Percentiles rank a stretch among this genome's conserved stretches.
Evolutionary conservation across 768 basidiomycete species (phyloP).

Genomic region (Butyriboletus loyo): DNA sequence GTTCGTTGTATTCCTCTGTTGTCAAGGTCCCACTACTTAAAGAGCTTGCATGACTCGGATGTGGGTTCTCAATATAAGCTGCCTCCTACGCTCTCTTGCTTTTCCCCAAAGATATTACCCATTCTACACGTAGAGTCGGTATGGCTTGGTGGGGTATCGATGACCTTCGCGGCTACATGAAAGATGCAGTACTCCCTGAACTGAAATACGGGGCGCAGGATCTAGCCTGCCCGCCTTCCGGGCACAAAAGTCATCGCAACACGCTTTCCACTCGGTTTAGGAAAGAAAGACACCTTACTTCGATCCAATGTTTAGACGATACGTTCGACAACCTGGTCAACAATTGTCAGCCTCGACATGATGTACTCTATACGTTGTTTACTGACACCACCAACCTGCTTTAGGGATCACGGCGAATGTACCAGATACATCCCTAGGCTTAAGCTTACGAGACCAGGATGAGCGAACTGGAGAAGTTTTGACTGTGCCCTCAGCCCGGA

Average conservation of each 20-base stretch:
- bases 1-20: conserved; percentile 16
- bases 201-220: conserved; percentile 27
- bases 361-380: neutral
- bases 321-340: conserved; percentile 28
- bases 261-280: conserved; percentile 33
- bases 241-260: conserved; percentile 36
- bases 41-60: conserved; percentile 6
- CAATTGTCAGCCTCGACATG: conserved; percentile 23
- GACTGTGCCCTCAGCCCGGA: conserved; percentile 32
- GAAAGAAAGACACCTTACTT: conserved; percentile 31
- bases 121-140: neutral
- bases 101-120: neutral
- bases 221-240: conserved; percentile 18
- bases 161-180: conserved; percentile 34
- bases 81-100: neutral
- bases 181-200: conserved; percentile 32
- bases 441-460: conserved; percentile 24
- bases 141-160: conserved; percentile 33
- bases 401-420: conserved; percentile 29
- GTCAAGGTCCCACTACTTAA: conserved; percentile 23
- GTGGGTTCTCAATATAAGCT: neutral
- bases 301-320: conserved; percentile 27
- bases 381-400: neutral
- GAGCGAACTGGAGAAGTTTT: conserved; percentile 26
- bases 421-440: conserved; percentile 28